Percentiles rank a stretch among this genome's conserved stretches.
These are phyloP conservation scores for Monilinia fructicola DNA, from an alignment of 2,329 filamentous ascomycete genomes.

Conservation along the genomic window DNA sequence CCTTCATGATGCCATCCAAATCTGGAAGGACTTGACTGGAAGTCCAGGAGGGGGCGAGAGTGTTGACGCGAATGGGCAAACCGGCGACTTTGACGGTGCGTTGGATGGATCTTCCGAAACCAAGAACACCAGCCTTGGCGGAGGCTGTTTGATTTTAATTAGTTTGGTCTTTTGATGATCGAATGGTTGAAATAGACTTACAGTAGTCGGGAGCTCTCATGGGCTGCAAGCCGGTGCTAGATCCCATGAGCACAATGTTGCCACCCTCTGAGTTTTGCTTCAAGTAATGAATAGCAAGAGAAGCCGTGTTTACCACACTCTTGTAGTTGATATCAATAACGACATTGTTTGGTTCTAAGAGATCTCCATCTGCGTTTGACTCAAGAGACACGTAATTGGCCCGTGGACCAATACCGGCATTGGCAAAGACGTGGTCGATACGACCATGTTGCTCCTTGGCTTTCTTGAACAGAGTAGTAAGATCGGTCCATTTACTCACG, in stretches of 20 bases:
- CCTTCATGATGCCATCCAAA: slow-evolving; percentile 42
- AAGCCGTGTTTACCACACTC: slow-evolving; percentile 51
- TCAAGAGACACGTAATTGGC: slow-evolving; percentile 49
- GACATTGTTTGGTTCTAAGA: slow-evolving; percentile 46
- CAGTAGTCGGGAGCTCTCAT: slow-evolving; percentile 52
- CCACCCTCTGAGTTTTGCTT: slow-evolving; percentile 49
- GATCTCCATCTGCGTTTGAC: slow-evolving; percentile 51
- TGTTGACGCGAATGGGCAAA: slow-evolving; percentile 52
- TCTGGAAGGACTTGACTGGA: slow-evolving; percentile 49
- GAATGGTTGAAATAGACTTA: neutral
- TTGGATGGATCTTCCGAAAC: slow-evolving; percentile 51
- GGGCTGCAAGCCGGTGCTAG: slow-evolving; percentile 51
- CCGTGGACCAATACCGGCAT: slow-evolving; percentile 54
- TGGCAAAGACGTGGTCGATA: slow-evolving; percentile 41
- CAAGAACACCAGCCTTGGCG: slow-evolving; percentile 56
- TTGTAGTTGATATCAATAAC: slow-evolving; percentile 53
- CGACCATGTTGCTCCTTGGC: slow-evolving; percentile 42
- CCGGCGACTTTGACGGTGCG: slow-evolving; percentile 40
- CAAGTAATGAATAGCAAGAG: slow-evolving; percentile 52
- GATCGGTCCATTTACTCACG: slow-evolving; percentile 47
- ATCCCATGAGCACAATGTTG: slow-evolving; percentile 56
- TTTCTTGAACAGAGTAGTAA: slow-evolving; percentile 52
- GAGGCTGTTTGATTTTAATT: slow-evolving; percentile 42
- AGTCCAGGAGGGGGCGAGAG: slow-evolving; percentile 56
- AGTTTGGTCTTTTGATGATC: slow-evolving; percentile 33